Evolutionary conservation across 345 rosid species (phyloP).

Genomic region (Gossypium australe): DNA sequence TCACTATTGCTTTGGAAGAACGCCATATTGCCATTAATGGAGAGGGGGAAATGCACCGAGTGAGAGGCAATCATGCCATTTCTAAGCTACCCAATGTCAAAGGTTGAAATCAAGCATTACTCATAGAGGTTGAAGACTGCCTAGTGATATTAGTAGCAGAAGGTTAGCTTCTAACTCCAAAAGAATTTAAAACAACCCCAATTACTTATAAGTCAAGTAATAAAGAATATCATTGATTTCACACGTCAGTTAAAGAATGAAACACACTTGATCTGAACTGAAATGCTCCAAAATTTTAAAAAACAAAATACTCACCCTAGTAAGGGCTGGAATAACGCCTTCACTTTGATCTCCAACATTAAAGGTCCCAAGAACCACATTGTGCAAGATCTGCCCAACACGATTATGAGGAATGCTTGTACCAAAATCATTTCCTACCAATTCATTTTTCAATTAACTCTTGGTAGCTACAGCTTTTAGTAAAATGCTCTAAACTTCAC

Average conservation of each 20-base stretch:
- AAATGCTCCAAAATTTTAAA: no score
- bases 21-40: not conserved
- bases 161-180: constrained; percentile 62
- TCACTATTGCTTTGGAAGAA: no score
- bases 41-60: not conserved
- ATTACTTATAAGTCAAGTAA: constrained; percentile 50
- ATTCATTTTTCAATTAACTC: constrained; percentile 8
- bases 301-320: constrained; percentile 37
- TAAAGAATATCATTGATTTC: not conserved
- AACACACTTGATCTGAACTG: not conserved
- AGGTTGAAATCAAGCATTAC: constrained; percentile 15
- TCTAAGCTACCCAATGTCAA: not conserved
- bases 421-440: constrained; percentile 49
- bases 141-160: constrained; percentile 27
- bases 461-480: not conserved
- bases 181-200: constrained; percentile 75
- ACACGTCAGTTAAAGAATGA: not conserved
- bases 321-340: constrained; percentile 55
- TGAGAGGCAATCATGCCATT: not conserved
- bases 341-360: constrained; percentile 84
- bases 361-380: constrained; percentile 73
- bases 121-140: constrained; percentile 47
- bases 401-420: constrained; percentile 51
- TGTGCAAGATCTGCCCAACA: constrained; percentile 66
- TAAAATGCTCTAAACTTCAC: constrained; percentile 6